phyloP scores from a whole-genome alignment of 768 basidiomycete species.

The Pulveroboletus ravenelii region DNA sequence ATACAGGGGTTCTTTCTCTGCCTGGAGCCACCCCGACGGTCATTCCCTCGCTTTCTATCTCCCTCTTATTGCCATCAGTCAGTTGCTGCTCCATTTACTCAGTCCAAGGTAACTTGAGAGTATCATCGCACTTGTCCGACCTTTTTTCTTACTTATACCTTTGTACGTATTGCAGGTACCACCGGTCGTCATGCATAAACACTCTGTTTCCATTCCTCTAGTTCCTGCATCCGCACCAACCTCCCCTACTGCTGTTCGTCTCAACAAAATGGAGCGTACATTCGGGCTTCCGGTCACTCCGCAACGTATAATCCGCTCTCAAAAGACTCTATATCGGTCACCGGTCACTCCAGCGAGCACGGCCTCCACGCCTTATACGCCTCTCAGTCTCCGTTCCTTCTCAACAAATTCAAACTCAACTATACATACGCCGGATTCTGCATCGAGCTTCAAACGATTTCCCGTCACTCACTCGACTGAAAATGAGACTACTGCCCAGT shows the following conservation, averaged over 20 bases:
- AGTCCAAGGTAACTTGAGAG: constrained; percentile 19
- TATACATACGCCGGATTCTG: constrained; percentile 53
- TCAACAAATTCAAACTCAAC: constrained; percentile 47
- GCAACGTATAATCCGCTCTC: constrained; percentile 50
- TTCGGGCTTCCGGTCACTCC: constrained; percentile 53
- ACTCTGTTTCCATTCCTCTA: constrained; percentile 27
- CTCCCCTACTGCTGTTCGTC: constrained; percentile 38
- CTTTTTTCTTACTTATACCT: constrained; percentile 13
- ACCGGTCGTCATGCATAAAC: constrained; percentile 26
- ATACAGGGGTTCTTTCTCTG: constrained; percentile 7
- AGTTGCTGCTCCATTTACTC: constrained; percentile 12
- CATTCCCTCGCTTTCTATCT: constrained; percentile 19
- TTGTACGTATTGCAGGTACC: constrained; percentile 7
- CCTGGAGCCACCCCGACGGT: constrained; percentile 21
- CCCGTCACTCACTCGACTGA: constrained; percentile 43
- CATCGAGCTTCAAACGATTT: constrained; percentile 38
- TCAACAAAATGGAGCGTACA: constrained; percentile 28
- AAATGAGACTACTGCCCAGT: constrained; percentile 23
- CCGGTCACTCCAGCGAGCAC: constrained; percentile 56
- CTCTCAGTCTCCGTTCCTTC: constrained; percentile 62
- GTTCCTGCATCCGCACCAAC: constrained; percentile 42
- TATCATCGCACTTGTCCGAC: background rate
- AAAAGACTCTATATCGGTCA: constrained; percentile 46
- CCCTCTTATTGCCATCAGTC: constrained; percentile 24
- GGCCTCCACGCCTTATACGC: constrained; percentile 57